Base-by-base conservation (phyloP, 371 early-diverging fungal genomes). In the Blakeslea trispora region DNA sequence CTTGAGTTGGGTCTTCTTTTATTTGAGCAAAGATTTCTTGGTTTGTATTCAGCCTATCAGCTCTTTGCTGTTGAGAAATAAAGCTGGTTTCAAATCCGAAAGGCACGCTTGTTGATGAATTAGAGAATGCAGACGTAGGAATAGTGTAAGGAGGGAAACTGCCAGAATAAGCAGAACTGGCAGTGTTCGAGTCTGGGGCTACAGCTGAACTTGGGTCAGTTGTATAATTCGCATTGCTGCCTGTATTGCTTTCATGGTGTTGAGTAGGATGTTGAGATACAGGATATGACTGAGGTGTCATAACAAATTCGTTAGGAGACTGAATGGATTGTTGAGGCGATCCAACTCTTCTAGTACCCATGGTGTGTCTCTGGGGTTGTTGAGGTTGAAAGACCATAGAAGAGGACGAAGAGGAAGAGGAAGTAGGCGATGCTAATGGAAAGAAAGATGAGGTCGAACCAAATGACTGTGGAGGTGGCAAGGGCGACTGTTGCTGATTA, bases 401-500 rank as follows among this genome's bases (percentile, higher is more conserved):
- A 0, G 69, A 68, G 3, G 75, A 64, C 3, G 71, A 69, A 1
- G 74, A 69, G 0, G 77, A 69, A 3, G 77, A 73, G 0, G 74
- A 71, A 9, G 76, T 71, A 11, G 76, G 74, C 0, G 75, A 75
- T 24, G 70, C 58, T 18, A 71, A 50, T 2, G 69, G 53, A 45
- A 66, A 67, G 40, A 70, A 64, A 0, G 66, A 50, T 23, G 62
- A 62, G 17, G 61, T 53, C 31, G 61, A 46, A 37, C 50, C 58
- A 45, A 55, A 50, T 4, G 68, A 32, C 42, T 53, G 50, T 47
- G 50, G 63, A 31, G 52, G 43, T 31, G 52, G 31, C 11, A 47
- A 47, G 54, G 47, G 53, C 45, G 46, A 54, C 18, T 34, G 47
- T 42, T 41, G 53, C 18, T 18, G 53, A 18, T 23, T 53, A 17